phyloP scores from a whole-genome alignment of 179 eudicot species.

The Silene vulgaris region DNA sequence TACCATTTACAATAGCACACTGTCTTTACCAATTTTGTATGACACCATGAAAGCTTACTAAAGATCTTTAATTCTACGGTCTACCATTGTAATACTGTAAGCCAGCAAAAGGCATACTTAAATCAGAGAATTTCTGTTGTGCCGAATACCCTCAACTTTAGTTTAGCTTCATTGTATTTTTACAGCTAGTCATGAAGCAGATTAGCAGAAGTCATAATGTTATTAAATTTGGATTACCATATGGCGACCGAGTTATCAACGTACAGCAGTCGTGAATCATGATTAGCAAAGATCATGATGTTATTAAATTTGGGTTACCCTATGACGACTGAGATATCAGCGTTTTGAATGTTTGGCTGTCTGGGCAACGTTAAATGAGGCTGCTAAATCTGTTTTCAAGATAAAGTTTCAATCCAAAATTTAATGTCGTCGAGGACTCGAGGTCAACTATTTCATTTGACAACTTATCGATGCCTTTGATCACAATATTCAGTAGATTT shows the following conservation, averaged over 20 bases:
- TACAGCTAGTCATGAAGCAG: background rate
- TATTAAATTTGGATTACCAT: background rate
- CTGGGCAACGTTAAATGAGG: no score
- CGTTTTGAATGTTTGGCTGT: background rate
- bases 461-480: no score
- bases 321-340: background rate
- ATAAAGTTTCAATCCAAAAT: no score
- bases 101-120: background rate
- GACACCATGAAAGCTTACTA: background rate
- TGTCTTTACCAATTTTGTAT: background rate
- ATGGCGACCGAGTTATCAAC: background rate
- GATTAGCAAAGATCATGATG: background rate
- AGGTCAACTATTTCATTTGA: no score
- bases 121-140: background rate
- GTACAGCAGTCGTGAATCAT: no score
- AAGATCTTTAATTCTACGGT: background rate
- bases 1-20: no score
- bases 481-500: no score
- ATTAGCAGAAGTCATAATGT: background rate
- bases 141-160: background rate
- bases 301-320: background rate
- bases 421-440: no score
- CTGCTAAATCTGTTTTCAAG: no score
- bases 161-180: background rate
- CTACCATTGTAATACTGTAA: background rate